Base-by-base conservation (phyloP, 139 green algal genomes). In the Coelastrella sp. region DNA sequence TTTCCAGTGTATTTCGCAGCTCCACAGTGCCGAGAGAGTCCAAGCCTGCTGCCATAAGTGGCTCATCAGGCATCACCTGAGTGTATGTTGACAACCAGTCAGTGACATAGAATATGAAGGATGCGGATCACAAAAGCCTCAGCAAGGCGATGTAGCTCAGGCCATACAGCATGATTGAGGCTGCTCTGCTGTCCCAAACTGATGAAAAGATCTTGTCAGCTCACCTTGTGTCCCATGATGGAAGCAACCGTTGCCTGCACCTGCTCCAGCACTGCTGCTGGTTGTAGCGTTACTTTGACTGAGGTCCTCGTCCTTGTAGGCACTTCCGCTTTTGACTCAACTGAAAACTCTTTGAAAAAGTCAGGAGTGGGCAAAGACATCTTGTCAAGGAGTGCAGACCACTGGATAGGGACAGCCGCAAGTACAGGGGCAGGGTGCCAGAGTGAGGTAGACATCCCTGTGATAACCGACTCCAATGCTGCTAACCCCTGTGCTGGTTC, bases 21-120 rank as follows among this genome's bases (percentile, higher is more conserved):
- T 98, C 94, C 63, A 97, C 94, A 7, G 91, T 85, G 15, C 91
- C 90, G 72, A 97, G 88, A 19, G 90, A 95, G 89, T 97, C 95
- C 57, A 98, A 68, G 2, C 94, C 95, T 5, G 91, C 89, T 15
- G 87, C 91, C 92, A 98, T 96, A 30, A 98, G 90, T 3, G 95
- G 95, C 51, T 95, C 88, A n/a, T 94, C 86, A 63, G 38, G 30
- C 0, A 64, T 30, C 11, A 90, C 88, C 37, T 66, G 40, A 25
- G 60, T 53, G 17, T 43, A 93, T 72, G 32, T 94, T 88, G 43
- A 73, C 45, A 0, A 19, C 45, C 45, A 9, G 45, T 0, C 15
- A 57, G 11, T 23, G 15, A 9, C 1, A 57, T 13, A 57, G 15
- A 9, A 57, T 57, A 13, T 8, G 45, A 57, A 57, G 45, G 45